Conservation (phyloP, 2,329 filamentous ascomycete genomes). For the Aspergillus thermomutatus region DNA sequence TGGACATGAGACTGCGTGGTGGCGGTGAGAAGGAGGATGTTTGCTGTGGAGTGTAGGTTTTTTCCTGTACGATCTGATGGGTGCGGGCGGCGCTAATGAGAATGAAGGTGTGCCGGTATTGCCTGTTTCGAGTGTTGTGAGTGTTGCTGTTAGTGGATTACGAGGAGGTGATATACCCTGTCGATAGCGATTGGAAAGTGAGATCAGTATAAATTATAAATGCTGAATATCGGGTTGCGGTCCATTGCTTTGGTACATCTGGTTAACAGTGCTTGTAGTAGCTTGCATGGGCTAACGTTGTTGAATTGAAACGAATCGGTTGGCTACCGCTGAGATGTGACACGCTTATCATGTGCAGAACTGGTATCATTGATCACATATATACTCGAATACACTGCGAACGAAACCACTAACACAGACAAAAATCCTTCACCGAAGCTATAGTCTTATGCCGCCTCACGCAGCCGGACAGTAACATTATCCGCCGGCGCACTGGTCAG, state of each 20-base stretch:
- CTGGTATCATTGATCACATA: neutral
- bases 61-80: neutral
- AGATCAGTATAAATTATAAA: neutral
- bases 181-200: neutral
- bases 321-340: neutral
- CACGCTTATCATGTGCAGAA: neutral
- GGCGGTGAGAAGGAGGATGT: conserved; percentile 26
- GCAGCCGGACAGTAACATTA: neutral
- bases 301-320: neutral
- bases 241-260: too few relatives aligned
- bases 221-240: too few relatives aligned
- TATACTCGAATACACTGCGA: neutral
- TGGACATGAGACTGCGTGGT: conserved; percentile 30
- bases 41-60: conserved; percentile 35
- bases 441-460: neutral
- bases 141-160: conserved; percentile 28
- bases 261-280: too few relatives aligned
- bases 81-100: conserved; percentile 3
- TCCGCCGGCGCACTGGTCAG: neutral
- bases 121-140: conserved; percentile 34
- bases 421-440: neutral
- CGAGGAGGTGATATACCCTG: neutral
- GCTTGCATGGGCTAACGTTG: too few relatives aligned
- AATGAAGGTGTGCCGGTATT: conserved; percentile 29
- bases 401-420: too few relatives aligned